Percentiles rank a stretch among this genome's conserved stretches.
Conservation (phyloP, 805 yeast species). For the Metschnikowia colocasiae region DNA sequence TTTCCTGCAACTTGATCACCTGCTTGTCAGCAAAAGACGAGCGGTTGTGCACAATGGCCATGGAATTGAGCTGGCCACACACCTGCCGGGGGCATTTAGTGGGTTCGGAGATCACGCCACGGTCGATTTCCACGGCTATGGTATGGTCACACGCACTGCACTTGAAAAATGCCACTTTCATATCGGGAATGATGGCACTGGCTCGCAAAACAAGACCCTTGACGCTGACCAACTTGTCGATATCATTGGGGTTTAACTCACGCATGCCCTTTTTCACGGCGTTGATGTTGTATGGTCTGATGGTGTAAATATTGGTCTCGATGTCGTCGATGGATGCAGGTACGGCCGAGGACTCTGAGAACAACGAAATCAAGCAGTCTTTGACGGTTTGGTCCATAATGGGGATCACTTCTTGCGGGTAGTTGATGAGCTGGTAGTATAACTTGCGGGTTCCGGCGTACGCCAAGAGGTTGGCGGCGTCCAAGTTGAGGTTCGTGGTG, state of each 20-base stretch:
- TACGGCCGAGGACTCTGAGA: conserved; percentile 23
- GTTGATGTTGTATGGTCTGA: conserved; percentile 83
- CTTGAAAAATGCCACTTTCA: conserved; percentile 95
- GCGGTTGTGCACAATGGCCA: conserved; percentile 89
- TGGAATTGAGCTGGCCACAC: conserved; percentile 79
- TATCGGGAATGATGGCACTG: conserved; percentile 91
- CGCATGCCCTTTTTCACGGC: conserved; percentile 73
- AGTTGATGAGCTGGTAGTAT: conserved; percentile 81
- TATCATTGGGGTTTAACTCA: conserved; percentile 89
- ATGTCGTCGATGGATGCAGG: conserved; percentile 54
- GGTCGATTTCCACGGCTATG: conserved; percentile 83
- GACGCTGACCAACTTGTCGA: conserved; percentile 85
- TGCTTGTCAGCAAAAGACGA: conserved; percentile 94
- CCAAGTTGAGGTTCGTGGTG: conserved; percentile 77
- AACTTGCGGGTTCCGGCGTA: conserved; percentile 73
- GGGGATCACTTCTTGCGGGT: conserved; percentile 96
- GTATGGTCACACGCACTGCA: conserved; percentile 95
- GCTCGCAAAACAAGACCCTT: conserved; percentile 89
- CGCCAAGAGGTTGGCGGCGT: conserved; percentile 73
- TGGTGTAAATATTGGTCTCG: conserved; percentile 78
- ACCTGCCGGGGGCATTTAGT: conserved; percentile 84
- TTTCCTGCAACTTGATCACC: conserved; percentile 89
- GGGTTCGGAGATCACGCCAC: conserved; percentile 94
- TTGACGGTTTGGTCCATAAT: conserved; percentile 96
- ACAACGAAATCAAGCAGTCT: conserved; percentile 71